Base-by-base conservation (phyloP, 2,329 filamentous ascomycete species). In the Paraphaeosphaeria minitans region DNA sequence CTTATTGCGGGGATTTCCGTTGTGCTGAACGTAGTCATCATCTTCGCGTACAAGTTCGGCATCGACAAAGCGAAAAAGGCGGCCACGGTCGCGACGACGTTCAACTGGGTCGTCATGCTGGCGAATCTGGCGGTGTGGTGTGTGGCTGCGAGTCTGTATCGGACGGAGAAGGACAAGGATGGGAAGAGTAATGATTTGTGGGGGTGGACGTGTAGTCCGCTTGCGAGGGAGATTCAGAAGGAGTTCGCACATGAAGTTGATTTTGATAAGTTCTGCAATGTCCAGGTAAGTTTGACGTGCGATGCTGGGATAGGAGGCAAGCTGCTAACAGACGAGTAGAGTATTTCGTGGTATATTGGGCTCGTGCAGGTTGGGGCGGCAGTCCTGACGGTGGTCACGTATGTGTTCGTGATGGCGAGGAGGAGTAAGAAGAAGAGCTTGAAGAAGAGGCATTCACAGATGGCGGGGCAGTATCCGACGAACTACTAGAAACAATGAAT, bases 121-220 rank as follows among this genome's bases (percentile, higher is more conserved):
- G 70, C 66, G 3, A 75, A 80, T 50, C n/a, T 79, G 14, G 65
- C 71, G 0, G 68, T 77, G 3, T 79, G 77, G 77, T 64, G 63
- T 39, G 68, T 73, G 1, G 72, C 69, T 1, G 75, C 68, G 42
- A 63, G 53, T 0, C 45, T 79, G 43, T 80, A 79, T 61, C 62
- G 75, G 1, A 62, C 59, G 46, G 73, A 78, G 42, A 79, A 76
- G 61, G 71, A 76, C 33, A 67, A 65, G 37, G 54, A 67, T 57
- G 75, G 74, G 5, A 74, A 74, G 58, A 69, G 65, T 35, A 66
- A 71, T 59, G 77, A 79, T 69, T 63, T 79, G 3, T 80, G 78
- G 78, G 78, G 78, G 0, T 80, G 78, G 78, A 77, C 72, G 27
- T 79, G 76, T 58, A 72, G 68, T 64, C 37, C 58, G 1, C 63